A percentile compares a stretch with the other conserved stretches of the same genome.
These are phyloP conservation scores for Ophiostoma quercus DNA, from an alignment of 2,329 filamentous ascomycete species.

Conservation along the genomic window DNA sequence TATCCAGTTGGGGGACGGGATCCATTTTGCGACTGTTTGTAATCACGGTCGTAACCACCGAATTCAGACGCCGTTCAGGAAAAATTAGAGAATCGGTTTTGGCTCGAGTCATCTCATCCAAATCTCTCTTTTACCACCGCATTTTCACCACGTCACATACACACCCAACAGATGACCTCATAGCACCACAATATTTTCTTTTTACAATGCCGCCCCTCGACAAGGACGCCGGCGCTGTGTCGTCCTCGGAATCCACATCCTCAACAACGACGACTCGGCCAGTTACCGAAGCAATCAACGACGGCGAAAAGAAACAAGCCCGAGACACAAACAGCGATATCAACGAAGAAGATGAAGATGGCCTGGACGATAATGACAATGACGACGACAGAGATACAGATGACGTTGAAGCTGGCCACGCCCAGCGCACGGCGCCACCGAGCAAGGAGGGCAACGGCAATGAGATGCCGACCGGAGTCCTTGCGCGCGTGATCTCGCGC, in stretches of 20 bases:
- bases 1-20: not conserved
- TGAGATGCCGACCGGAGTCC: constrained; percentile 21
- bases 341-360: not conserved
- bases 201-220: not conserved
- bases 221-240: not conserved
- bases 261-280: not conserved
- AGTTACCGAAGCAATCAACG: not conserved
- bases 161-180: not conserved
- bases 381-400: not conserved
- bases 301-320: not conserved
- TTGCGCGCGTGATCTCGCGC: constrained; percentile 40
- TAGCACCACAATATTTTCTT: not conserved
- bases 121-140: not conserved
- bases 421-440: not conserved
- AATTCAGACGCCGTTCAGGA: constrained; percentile 1
- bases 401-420: not conserved
- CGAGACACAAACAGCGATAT: not conserved
- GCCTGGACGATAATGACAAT: not conserved
- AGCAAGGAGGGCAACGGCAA: constrained; percentile 15
- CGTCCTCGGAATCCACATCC: not conserved
- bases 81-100: not conserved
- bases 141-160: not conserved
- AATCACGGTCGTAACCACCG: not conserved
- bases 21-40: not conserved
- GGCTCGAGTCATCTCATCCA: not conserved